phyloP scores from a whole-genome alignment of 495 filamentous ascomycete species.

The Trichodelitschia bisporula region DNA sequence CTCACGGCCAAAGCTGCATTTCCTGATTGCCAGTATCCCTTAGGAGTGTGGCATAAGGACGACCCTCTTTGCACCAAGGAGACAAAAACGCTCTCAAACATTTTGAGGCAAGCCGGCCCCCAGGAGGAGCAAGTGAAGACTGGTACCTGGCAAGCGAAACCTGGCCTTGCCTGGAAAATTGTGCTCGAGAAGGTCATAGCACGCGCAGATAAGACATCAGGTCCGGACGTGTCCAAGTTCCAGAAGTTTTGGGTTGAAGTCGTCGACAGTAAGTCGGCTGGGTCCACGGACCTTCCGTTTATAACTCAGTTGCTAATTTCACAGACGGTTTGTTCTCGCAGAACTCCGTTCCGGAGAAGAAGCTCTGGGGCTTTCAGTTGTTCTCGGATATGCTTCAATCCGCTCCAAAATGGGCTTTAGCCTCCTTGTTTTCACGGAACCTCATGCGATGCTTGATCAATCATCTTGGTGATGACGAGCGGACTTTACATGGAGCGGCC shows the following conservation, averaged over 20 bases:
- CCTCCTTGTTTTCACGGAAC: conserved; percentile 51
- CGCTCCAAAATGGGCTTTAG: conserved; percentile 21
- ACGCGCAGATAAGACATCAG: too few species aligned
- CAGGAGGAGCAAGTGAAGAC: conserved; percentile 12
- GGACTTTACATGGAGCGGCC: conserved; percentile 65
- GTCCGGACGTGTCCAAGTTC: too few species aligned
- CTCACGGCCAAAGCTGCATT: conserved; percentile 37
- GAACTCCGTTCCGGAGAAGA: conserved; percentile 60
- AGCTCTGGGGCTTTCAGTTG: conserved; percentile 74
- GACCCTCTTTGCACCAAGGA: conserved; percentile 45
- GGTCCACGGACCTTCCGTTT: not conserved
- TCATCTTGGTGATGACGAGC: conserved; percentile 59
- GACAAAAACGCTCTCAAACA: conserved; percentile 39
- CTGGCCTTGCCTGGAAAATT: too few species aligned
- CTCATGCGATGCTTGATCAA: conserved; percentile 66
- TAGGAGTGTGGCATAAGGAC: conserved; percentile 45
- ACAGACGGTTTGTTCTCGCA: conserved; percentile 59
- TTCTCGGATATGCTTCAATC: conserved; percentile 44
- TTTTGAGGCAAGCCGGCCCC: conserved; percentile 22
- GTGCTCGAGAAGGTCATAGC: too few species aligned
- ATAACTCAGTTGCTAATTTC: conserved; percentile 3
- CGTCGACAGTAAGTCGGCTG: conserved; percentile 48
- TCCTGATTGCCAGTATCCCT: conserved; percentile 35
- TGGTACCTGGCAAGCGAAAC: conserved; percentile 1
- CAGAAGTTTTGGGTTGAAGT: conserved; percentile 67